These are phyloP conservation scores for Gossypium ekmanianum DNA, from an alignment of 345 rosid species.

Conservation along the genomic window DNA sequence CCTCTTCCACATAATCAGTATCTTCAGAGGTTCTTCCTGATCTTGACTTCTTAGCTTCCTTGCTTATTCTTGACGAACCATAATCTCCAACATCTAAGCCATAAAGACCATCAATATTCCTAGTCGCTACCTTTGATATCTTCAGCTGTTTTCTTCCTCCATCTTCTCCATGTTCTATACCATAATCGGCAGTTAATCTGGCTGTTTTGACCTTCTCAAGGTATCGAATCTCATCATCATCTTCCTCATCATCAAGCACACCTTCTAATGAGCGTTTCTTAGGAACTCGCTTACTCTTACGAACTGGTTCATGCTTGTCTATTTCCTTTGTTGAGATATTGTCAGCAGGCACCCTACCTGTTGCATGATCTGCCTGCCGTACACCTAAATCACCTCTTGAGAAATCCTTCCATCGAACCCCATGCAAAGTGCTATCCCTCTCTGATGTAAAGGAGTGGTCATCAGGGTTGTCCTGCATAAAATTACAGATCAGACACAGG, in stretches of 20 bases:
- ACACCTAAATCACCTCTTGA: constrained; percentile 30
- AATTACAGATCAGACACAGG: constrained; percentile 17
- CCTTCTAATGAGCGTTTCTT: constrained; percentile 40
- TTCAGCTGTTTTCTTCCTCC: constrained; percentile 39
- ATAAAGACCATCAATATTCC: constrained; percentile 35
- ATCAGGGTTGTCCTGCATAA: constrained; percentile 35
- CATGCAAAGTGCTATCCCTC: constrained; percentile 34
- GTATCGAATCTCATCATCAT: constrained; percentile 53
- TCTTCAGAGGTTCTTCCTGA: constrained; percentile 32
- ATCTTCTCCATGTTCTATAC: constrained; percentile 23
- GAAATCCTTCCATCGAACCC: constrained; percentile 41
- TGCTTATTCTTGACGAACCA: constrained; percentile 26
- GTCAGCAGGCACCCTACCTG: constrained; percentile 26
- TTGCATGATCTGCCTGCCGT: constrained; percentile 23
- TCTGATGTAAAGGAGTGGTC: constrained; percentile 30
- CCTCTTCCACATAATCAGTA: constrained; percentile 38
- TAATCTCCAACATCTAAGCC: constrained; percentile 25
- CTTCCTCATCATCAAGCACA: constrained; percentile 35
- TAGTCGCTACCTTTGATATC: constrained; percentile 38
- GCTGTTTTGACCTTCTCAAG: constrained; percentile 44
- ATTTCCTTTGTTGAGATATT: constrained; percentile 25
- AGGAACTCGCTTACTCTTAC: constrained; percentile 48
- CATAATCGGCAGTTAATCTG: constrained; percentile 26
- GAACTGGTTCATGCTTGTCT: constrained; percentile 33
- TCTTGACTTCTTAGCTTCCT: constrained; percentile 37